These are phyloP conservation scores for Rhodotorula paludigena DNA, from an alignment of 768 basidiomycete genomes.

Conservation along the genomic window DNA sequence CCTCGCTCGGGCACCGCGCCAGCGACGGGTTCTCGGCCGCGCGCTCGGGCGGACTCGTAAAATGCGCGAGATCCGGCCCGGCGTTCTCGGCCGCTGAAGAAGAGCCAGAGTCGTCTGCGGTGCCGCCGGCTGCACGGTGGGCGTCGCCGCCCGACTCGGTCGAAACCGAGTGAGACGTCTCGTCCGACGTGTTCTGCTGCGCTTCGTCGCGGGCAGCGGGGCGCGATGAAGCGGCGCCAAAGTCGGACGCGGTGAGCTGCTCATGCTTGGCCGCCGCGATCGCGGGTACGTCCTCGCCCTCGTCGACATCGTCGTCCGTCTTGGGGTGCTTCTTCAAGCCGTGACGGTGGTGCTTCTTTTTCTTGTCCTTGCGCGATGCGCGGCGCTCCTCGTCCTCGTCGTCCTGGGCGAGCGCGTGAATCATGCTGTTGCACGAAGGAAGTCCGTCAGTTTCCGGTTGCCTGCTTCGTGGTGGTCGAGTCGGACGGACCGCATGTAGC, in stretches of 20 bases:
- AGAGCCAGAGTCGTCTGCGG: background rate
- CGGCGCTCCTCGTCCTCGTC: constrained; percentile 2
- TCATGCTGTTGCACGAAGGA: constrained; percentile 13
- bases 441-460: background rate
- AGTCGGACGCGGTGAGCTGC: background rate
- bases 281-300: background rate
- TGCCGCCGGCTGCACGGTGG: too few species aligned
- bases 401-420: constrained; percentile 32
- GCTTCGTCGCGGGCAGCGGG: background rate
- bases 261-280: background rate
- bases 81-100: background rate
- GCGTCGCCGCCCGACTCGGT: too few species aligned
- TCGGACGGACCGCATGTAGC: constrained; percentile 17
- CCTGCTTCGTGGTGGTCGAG: too few species aligned
- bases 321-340: too few species aligned
- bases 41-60: background rate
- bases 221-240: background rate
- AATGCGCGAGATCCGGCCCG: background rate
- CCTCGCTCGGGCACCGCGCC: background rate
- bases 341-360: too few species aligned
- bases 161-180: background rate
- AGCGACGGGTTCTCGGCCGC: background rate
- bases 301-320: background rate
- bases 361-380: background rate
- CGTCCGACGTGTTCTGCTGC: background rate